A percentile compares a stretch with the other conserved stretches of the same genome.
Conservation (phyloP, 805 yeast species). For the Tetrapisispora phaffii region DNA sequence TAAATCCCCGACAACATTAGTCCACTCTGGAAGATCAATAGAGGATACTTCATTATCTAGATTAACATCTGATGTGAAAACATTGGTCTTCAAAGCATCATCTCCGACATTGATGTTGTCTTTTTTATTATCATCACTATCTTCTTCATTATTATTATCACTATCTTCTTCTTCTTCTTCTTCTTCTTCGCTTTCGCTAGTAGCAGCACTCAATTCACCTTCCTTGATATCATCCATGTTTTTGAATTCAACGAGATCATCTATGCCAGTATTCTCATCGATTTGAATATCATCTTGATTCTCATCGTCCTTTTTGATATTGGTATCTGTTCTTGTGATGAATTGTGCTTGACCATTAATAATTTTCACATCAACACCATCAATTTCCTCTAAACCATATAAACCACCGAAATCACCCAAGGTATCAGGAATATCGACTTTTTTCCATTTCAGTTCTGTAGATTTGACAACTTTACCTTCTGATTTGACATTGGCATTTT, state of each 20-base stretch:
- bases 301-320: constrained; percentile 4
- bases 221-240: constrained; percentile 26
- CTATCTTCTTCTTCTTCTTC: constrained; percentile 14
- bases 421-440: constrained; percentile 74
- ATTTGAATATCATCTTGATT: constrained; percentile 13
- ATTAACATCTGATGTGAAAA: constrained; percentile 19
- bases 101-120: constrained; percentile 7
- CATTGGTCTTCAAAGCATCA: constrained; percentile 20
- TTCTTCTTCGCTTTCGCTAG: constrained; percentile 10
- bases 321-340: constrained; percentile 21
- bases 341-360: constrained; percentile 57
- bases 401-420: constrained; percentile 83
- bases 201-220: constrained; percentile 23
- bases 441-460: constrained; percentile 60
- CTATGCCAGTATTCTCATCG: constrained; percentile 6
- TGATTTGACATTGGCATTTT: background rate
- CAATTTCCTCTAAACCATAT: constrained; percentile 87
- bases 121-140: background rate
- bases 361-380: constrained; percentile 78
- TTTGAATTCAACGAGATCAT: constrained; percentile 22
- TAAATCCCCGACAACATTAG: constrained; percentile 30
- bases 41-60: constrained; percentile 26
- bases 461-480: constrained; percentile 33
- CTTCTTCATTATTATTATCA: constrained; percentile 4
- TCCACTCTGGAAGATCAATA: constrained; percentile 55